phyloP scores from a whole-genome alignment of 345 rosid genomes.

The Eucalyptus victrix region DNA sequence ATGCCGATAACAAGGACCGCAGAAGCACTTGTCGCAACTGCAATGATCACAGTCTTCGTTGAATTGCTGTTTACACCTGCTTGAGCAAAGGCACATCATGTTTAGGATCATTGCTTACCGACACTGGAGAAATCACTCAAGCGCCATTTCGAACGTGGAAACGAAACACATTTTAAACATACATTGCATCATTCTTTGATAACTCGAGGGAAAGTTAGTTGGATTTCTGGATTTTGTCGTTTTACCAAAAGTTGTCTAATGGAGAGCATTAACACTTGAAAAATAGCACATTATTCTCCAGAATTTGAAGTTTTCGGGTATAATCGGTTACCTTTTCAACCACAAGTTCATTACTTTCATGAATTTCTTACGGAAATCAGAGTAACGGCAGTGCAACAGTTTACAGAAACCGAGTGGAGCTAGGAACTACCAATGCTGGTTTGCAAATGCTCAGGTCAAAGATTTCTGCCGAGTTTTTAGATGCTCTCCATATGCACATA shows the following conservation, averaged over 20 bases:
- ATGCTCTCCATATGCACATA: neutral
- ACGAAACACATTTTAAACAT: no score
- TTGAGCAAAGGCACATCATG: neutral
- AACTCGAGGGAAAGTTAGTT: no score
- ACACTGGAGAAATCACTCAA: no score
- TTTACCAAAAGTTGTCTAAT: rapidly evolving
- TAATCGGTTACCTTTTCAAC: neutral
- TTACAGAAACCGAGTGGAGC: no score
- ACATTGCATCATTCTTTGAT: rapidly evolving
- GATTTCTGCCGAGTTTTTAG: neutral
- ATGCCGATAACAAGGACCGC: neutral
- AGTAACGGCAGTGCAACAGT: neutral
- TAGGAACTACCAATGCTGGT: no score
- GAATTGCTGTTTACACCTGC: neutral
- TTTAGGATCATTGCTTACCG: neutral
- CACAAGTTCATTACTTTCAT: no score
- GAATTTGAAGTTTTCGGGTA: neutral
- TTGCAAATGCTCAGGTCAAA: no score
- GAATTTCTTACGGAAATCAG: neutral
- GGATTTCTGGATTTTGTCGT: no score
- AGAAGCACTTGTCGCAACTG: neutral
- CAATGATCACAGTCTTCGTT: neutral
- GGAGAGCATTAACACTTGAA: neutral
- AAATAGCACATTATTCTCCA: neutral
- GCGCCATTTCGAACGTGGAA: no score